Evolutionary conservation across 306 rosid genomes (phyloP), one percentile per base, ranked within the genome.

Genomic region (Medicago ruthenica): DNA sequence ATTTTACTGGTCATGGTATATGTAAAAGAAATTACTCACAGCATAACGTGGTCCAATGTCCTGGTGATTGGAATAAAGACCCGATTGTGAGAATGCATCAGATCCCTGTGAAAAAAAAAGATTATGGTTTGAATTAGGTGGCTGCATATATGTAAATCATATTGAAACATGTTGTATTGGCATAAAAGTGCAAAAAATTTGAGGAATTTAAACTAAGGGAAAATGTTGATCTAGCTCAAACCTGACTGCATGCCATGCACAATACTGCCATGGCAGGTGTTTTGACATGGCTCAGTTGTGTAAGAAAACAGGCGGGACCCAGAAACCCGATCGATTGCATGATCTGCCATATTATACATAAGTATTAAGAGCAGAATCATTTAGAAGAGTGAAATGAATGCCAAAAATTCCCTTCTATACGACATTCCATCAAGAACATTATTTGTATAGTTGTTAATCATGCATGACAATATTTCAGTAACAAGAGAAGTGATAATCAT

Each of bases 171-270:
- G 77, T 67, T 73, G 65, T 68, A 34, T 54, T 41, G 16, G 37
- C 13, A 60, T 20, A 67, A 31, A 67, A 15, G 4, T 60, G 20
- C 17, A 6, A 69, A 53, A 53, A 48, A 70, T 21, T 8, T 4
- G 34, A 68, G 36, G 55, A 71, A 41, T 67, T 31, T 60, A 57
- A 39, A 57, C 34, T 45, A 7, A 7, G 34, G 54, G 37, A 67
- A 78, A 36, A 44, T 62, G 42, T 74, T 90, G 90, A 70, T 81
- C 71, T 59, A 69, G 83, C 54, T 76, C 83, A 61, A 80, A 95
- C 98, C 97, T 95, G 97, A 86, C 97, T 86, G 85, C 97, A 95
- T 40, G 97, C 93, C 97, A 95, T 92, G 89, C 93, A 92, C 21
- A 89, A 77, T 53, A 92, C 97, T 83, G 97, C 97, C 91, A 90